These are phyloP conservation scores for Orobanche coerulescens DNA, from an alignment of 257 asterid species.

Conservation along the genomic window DNA sequence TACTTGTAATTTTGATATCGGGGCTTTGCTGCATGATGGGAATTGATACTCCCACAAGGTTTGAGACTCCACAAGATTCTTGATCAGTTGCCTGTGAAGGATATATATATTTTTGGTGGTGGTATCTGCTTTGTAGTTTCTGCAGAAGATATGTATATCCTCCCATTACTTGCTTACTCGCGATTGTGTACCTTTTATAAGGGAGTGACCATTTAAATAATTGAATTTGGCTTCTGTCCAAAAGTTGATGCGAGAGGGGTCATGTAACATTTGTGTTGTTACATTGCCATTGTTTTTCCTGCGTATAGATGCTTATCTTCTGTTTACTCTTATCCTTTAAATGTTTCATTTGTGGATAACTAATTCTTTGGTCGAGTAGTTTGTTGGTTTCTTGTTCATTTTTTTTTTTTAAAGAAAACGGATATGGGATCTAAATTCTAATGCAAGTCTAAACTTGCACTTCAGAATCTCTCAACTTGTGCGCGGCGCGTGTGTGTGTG, in stretches of 20 bases:
- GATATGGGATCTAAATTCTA: background rate
- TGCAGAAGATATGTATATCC: constrained; percentile 18
- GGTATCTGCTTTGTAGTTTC: constrained; percentile 21
- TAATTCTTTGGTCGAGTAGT: background rate
- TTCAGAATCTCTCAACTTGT: background rate
- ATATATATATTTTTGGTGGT: constrained; percentile 18
- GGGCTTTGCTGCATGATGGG: constrained; percentile 99
- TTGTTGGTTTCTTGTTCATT: background rate
- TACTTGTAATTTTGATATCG: constrained; percentile 79
- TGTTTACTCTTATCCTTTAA: constrained; percentile 13
- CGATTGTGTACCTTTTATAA: constrained; percentile 11
- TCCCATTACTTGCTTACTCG: constrained; percentile 8
- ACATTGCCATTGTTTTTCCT: constrained; percentile 10
- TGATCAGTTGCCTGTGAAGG: constrained; percentile 28
- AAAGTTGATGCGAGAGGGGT: background rate
- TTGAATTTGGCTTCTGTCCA: constrained; percentile 19
- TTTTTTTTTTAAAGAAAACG: background rate
- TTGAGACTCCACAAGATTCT: constrained; percentile 81
- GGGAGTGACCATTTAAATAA: constrained; percentile 25
- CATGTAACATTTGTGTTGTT: constrained; percentile 10
- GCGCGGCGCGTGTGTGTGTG: no score
- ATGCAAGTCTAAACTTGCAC: background rate
- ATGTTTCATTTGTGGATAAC: background rate
- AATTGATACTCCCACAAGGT: constrained; percentile 95
- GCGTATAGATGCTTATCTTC: constrained; percentile 8